Base-by-base conservation (phyloP, 2,329 filamentous ascomycete genomes). In the Scytalidium sp. region DNA sequence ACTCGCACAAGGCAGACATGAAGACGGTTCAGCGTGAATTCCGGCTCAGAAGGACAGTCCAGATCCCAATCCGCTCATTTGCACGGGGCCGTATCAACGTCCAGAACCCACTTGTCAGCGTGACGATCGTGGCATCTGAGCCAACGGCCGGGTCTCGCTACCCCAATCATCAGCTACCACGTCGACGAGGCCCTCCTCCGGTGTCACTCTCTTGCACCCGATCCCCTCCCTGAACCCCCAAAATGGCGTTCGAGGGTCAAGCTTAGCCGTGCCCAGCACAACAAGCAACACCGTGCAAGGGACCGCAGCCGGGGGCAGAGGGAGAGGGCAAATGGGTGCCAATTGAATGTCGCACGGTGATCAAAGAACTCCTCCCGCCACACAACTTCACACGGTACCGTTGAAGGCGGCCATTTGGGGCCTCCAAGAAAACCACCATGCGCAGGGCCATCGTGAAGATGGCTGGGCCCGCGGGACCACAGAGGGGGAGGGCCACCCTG, bases 81-180 rank as follows among this genome's bases (percentile, higher is more conserved):
- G 11, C 17, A 36, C 32, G 15, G 17, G 32, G 32, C 5, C 32
- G 32, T 36, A 36, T 36, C 32, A 36, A 36, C 32, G 5, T n/a
- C 32, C 32, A 36, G 32, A 36, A 15, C 15, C 32, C 32, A 36
- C 32, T 36, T 10, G 32, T 36, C 32, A 36, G 32, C 32, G 32
- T 36, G 32, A 36, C 32, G 32, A 36, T 36, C 32, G 32, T 36
- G 32, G 32, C 13, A 36, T 36, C 6, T 36, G 32, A 36, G 32
- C 32, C 32, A 36, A 36, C 32, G 51, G 47, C 45, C 32, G 50
- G 53, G 56, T 55, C 32, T 36, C 32, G 32, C 32, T 57, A 57
- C 56, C 56, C 61, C 59, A 64, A 64, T 64, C 56, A 62, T 27
- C 50, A 49, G 50, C 49, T 49, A 61, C 58, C 62, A 64, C 62